phyloP scores from a whole-genome alignment of 2,329 filamentous ascomycete genomes.

The Dactylonectria macrodidyma region DNA sequence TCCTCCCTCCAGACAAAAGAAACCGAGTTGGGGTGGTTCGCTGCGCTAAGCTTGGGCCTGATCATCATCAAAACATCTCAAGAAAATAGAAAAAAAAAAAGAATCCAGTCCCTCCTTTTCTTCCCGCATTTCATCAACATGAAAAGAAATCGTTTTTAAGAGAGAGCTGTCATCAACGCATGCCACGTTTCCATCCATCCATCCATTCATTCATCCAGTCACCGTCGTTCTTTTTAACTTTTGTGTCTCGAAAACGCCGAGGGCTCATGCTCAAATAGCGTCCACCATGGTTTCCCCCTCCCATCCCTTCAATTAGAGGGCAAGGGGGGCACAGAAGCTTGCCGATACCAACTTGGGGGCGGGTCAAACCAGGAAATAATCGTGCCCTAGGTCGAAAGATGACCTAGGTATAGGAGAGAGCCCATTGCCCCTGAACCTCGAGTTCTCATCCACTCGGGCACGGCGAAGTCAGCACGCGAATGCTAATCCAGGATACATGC shows the following conservation, averaged over 20 bases:
- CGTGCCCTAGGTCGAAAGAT: slow-evolving; percentile 32
- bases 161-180: slow-evolving; percentile 50
- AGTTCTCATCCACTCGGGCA: slow-evolving; percentile 27
- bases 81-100: slow-evolving; percentile 41
- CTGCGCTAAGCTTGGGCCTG: slow-evolving; percentile 28
- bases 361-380: slow-evolving; percentile 45
- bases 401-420: slow-evolving; percentile 38
- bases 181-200: slow-evolving; percentile 51
- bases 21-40: slow-evolving; percentile 35
- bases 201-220: slow-evolving; percentile 49
- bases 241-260: slow-evolving; percentile 50
- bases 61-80: slow-evolving; percentile 28
- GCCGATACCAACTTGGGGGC: slow-evolving; percentile 44
- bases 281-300: slow-evolving; percentile 29
- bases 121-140: slow-evolving; percentile 34
- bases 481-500: slow-evolving; percentile 13
- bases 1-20: slow-evolving; percentile 25
- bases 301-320: slow-evolving; percentile 31
- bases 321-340: slow-evolving; percentile 34
- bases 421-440: slow-evolving; percentile 27
- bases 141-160: slow-evolving; percentile 37
- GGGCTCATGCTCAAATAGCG: slow-evolving; percentile 49
- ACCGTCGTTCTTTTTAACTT: slow-evolving; percentile 51
- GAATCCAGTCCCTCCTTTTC: slow-evolving; percentile 31
- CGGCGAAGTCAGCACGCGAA: slow-evolving; percentile 31